phyloP scores from a whole-genome alignment of 2,329 filamentous ascomycete species.

The Ophiostoma sp. region DNA sequence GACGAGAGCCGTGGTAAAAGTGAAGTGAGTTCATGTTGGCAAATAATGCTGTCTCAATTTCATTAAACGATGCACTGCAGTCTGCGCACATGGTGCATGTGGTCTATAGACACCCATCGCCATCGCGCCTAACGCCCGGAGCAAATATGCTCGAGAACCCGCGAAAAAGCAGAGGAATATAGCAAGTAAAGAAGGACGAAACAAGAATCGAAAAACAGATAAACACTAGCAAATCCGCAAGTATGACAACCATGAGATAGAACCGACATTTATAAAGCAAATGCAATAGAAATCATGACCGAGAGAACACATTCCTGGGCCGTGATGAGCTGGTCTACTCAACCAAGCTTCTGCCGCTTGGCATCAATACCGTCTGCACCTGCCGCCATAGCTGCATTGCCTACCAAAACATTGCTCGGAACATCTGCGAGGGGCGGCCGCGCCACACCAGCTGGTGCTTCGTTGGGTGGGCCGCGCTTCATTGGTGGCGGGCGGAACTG shows the following conservation, averaged over 20 bases:
- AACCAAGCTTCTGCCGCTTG: constrained; percentile 46
- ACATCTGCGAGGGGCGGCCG: constrained; percentile 49
- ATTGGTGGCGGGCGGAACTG: constrained; percentile 56
- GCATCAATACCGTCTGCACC: constrained; percentile 38
- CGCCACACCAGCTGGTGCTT: constrained; percentile 21
- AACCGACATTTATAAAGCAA: neutral
- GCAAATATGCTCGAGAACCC: neutral
- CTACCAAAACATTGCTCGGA: constrained; percentile 38
- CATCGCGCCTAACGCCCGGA: neutral
- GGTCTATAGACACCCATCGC: neutral
- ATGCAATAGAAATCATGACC: neutral
- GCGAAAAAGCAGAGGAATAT: neutral
- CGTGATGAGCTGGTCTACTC: neutral
- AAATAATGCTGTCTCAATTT: neutral
- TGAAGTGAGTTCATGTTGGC: neutral
- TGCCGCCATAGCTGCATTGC: constrained; percentile 23
- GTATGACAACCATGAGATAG: neutral
- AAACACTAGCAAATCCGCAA: neutral
- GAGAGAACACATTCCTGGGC: neutral
- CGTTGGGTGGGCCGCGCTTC: constrained; percentile 42
- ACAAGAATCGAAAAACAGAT: neutral
- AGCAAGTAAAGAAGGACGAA: neutral
- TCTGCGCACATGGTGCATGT: neutral
- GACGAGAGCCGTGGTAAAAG: neutral
- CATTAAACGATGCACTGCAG: neutral